A percentile compares a stretch with the other conserved stretches of the same genome.
Conservation (phyloP, 768 basidiomycete species). For the Lactarius hatsudake region DNA sequence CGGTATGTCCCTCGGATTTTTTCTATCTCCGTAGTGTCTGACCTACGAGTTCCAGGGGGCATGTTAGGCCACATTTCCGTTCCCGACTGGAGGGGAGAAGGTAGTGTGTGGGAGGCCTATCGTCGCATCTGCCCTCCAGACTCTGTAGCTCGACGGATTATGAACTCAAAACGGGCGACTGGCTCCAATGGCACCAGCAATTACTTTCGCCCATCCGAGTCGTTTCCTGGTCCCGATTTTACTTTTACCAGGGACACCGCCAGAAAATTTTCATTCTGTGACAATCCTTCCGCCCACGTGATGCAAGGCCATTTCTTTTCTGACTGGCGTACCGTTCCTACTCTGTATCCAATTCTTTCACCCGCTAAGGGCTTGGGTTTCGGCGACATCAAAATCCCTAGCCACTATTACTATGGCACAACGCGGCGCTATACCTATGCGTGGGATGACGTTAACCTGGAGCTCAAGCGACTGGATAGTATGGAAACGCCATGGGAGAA, state of each 20-base stretch:
- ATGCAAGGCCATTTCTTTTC: conserved; percentile 96
- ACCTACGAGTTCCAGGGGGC: conserved; percentile 39
- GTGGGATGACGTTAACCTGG: conserved; percentile 76
- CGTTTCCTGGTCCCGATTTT: conserved; percentile 53
- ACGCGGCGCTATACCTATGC: conserved; percentile 84
- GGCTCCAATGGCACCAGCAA: conserved; percentile 35
- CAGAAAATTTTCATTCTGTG: conserved; percentile 74
- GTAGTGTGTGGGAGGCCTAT: conserved; percentile 92
- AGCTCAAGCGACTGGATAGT: conserved; percentile 72
- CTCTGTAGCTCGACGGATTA: conserved; percentile 78
- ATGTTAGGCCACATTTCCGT: conserved; percentile 52
- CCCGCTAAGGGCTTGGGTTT: conserved; percentile 86
- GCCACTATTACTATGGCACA: conserved; percentile 92
- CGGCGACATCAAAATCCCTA: conserved; percentile 89
- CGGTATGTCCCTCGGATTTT: conserved; percentile 30
- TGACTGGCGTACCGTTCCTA: conserved; percentile 88
- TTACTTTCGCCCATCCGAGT: conserved; percentile 32
- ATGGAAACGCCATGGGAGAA: conserved; percentile 88
- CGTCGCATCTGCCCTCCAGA: conserved; percentile 84
- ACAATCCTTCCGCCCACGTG: conserved; percentile 76
- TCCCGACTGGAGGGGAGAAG: conserved; percentile 82
- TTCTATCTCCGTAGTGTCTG: conserved; percentile 4
- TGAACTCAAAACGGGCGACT: conserved; percentile 65
- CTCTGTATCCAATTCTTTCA: conserved; percentile 91
- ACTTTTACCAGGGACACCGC: conserved; percentile 60